Percentiles rank a stretch among this genome's conserved stretches.
Conservation (phyloP, 2,329 filamentous ascomycete genomes). For the Fragosphaeria purpurea region DNA sequence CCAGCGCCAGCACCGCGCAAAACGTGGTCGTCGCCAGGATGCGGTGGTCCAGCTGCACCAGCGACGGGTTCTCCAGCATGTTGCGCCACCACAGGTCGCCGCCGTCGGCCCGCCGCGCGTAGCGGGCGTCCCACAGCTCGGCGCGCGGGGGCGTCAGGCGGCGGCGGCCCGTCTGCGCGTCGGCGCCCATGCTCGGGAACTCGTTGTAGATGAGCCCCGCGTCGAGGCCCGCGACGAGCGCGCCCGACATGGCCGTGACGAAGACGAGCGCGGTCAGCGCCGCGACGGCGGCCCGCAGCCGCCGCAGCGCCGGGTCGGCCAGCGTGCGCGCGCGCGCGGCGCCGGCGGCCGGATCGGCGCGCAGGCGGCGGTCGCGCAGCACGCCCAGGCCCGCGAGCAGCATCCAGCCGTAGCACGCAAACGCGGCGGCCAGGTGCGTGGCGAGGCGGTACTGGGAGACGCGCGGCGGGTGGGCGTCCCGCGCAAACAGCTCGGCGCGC, state of each 20-base stretch:
- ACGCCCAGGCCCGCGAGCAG: slow-evolving; percentile 78
- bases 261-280: slow-evolving; percentile 70
- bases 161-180: no score
- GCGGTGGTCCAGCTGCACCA: slow-evolving; percentile 92
- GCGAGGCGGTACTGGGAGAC: slow-evolving; percentile 92
- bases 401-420: slow-evolving; percentile 91
- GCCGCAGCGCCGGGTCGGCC: slow-evolving; percentile 53
- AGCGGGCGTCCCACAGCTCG: slow-evolving; percentile 80
- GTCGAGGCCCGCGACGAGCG: slow-evolving; percentile 86
- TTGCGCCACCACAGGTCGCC: slow-evolving; percentile 95
- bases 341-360: slow-evolving; percentile 56
- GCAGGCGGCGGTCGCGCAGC: slow-evolving; percentile 63
- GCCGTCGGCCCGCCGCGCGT: slow-evolving; percentile 66
- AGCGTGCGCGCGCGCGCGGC: slow-evolving; percentile 52
- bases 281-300: slow-evolving; percentile 64
- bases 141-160: slow-evolving; percentile 68
- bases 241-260: slow-evolving; percentile 84
- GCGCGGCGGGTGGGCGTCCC: slow-evolving; percentile 80
- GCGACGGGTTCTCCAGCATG: slow-evolving; percentile 90
- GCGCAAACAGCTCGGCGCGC: slow-evolving; percentile 89
- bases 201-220: slow-evolving; percentile 98
- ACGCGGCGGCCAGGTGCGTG: slow-evolving; percentile 81
- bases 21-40: slow-evolving; percentile 87
- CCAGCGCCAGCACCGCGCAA: slow-evolving; percentile 66
- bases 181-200: slow-evolving; percentile 88